Percentiles rank a stretch among this genome's conserved stretches.
phyloP scores from a whole-genome alignment of 2,329 filamentous ascomycete genomes.

The Pseudogymnoascus sp. region DNA sequence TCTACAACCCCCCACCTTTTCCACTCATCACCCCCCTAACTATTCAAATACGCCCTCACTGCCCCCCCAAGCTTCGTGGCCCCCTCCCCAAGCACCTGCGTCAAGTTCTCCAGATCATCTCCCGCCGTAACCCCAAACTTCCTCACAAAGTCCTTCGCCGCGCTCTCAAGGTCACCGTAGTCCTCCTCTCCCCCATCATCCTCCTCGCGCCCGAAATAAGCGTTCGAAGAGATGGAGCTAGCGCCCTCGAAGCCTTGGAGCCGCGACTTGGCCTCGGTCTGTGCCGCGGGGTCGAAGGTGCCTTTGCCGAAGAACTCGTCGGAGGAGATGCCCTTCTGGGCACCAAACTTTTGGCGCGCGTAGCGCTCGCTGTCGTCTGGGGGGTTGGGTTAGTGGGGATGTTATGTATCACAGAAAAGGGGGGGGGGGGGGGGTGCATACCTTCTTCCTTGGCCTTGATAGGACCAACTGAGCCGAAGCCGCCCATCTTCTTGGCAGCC shows the following conservation, averaged over 20 bases:
- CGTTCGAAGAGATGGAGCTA: conserved; percentile 85
- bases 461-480: conserved; percentile 77
- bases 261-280: conserved; percentile 77
- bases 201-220: conserved; percentile 92
- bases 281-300: conserved; percentile 67
- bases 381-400: conserved; percentile 19
- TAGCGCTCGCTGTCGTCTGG: conserved; percentile 70
- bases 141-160: conserved; percentile 90
- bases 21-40: background rate
- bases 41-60: conserved; percentile 53
- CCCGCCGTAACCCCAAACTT: conserved; percentile 93
- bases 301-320: conserved; percentile 98
- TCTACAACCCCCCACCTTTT: background rate
- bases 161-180: conserved; percentile 85
- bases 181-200: conserved; percentile 65
- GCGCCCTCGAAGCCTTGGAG: conserved; percentile 91
- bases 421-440: conserved; percentile 33
- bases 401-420: background rate
- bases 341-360: conserved; percentile 79
- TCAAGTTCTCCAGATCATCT: conserved; percentile 89
- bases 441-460: conserved; percentile 62
- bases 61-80: conserved; percentile 74
- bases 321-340: conserved; percentile 91
- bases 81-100: conserved; percentile 74
- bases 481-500: conserved; percentile 66